Conservation (phyloP, 306 rosid species). For the Potentilla sterilis region DNA sequence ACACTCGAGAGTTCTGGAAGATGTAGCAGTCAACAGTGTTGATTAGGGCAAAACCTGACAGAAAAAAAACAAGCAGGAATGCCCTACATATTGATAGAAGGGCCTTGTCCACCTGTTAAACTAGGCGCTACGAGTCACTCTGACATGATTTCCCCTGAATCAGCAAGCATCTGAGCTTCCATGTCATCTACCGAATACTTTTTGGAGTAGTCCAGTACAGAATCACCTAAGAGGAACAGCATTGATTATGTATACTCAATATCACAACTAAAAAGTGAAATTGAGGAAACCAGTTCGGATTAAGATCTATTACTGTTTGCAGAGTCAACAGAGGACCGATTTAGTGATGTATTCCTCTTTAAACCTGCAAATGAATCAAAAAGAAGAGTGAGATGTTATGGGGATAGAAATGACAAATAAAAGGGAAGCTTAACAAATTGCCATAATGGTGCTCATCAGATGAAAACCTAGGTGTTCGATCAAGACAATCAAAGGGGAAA, state of each 20-base stretch:
- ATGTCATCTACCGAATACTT: conserved; percentile 27
- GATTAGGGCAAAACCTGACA: conserved; percentile 37
- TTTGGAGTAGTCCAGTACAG: conserved; percentile 42
- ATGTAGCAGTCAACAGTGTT: conserved; percentile 18
- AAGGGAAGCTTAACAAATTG: conserved; percentile 1
- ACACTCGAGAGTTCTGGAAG: conserved; percentile 36
- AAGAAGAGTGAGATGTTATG: conserved; percentile 4
- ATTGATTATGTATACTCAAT: background rate
- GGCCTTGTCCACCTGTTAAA: conserved; percentile 26
- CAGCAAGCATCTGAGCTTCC: conserved; percentile 27
- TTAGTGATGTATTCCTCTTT: conserved; percentile 31
- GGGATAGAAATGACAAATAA: background rate
- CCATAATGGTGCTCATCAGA: background rate
- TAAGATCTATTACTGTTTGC: conserved; percentile 44
- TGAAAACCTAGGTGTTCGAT: background rate
- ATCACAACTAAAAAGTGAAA: background rate
- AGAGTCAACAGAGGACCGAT: conserved; percentile 53
- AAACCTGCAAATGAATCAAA: conserved; percentile 35
- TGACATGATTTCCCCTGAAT: conserved; percentile 35
- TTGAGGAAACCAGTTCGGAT: background rate
- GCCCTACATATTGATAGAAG: conserved; percentile 29
- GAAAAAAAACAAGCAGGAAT: conserved; percentile 41
- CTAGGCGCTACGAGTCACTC: conserved; percentile 30
- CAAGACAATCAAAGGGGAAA: conserved; percentile 6
- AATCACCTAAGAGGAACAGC: conserved; percentile 53